These are phyloP conservation scores for Globisporangium camurandrum DNA, from an alignment of 352 stramenopile genomes.

Conservation along the genomic window DNA sequence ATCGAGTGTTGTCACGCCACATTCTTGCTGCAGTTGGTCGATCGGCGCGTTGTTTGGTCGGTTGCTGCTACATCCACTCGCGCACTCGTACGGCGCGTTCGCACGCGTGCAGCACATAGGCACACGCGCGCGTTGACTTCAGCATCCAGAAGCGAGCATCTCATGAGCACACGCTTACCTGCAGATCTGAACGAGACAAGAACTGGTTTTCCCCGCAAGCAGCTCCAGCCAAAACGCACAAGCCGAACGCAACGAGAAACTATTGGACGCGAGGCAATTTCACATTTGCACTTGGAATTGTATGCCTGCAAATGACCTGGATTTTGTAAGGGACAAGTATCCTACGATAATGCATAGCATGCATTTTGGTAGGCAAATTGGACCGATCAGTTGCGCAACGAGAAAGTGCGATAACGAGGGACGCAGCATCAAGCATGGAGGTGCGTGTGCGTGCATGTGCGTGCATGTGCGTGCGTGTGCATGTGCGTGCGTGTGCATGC, in stretches of 20 bases:
- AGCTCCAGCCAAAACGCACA: constrained; percentile 10
- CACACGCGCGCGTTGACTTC: neutral
- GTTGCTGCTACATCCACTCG: too few species aligned
- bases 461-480: neutral
- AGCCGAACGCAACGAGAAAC: constrained; percentile 40
- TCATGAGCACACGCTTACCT: constrained; percentile 34
- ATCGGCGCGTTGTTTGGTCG: too few species aligned
- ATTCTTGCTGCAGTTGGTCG: too few species aligned
- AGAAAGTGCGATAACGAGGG: neutral
- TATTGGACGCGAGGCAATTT: constrained; percentile 82
- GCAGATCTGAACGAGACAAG: constrained; percentile 77
- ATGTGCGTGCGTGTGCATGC: neutral
- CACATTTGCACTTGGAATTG: too few species aligned
- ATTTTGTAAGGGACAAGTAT: too few species aligned
- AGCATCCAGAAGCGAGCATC: neutral
- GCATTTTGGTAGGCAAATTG: too few species aligned
- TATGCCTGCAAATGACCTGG: too few species aligned
- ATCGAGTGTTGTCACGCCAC: too few species aligned
- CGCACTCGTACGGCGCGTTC: too few species aligned
- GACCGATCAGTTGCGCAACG: too few species aligned
- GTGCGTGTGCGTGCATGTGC: constrained; percentile 2
- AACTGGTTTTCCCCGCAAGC: constrained; percentile 36
- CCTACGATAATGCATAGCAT: too few species aligned
- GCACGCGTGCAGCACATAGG: neutral
- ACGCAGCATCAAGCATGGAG: constrained; percentile 10